phyloP scores from a whole-genome alignment of 2,329 filamentous ascomycete species.

The Hymenoscyphus repandus region DNA sequence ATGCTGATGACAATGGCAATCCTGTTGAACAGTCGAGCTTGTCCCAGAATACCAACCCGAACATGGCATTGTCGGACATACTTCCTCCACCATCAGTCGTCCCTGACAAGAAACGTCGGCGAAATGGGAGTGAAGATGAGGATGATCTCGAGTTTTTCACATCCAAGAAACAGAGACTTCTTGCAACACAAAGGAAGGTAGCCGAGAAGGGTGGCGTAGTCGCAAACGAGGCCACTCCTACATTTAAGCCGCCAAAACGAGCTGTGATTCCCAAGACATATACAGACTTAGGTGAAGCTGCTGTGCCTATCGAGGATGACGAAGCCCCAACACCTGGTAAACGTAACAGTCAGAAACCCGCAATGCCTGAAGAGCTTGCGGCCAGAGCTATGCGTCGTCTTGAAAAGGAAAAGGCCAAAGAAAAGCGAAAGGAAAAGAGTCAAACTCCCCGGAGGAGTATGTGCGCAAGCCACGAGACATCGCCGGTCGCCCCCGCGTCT shows the following conservation, averaged over 20 bases:
- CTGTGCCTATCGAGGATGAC: constrained; percentile 21
- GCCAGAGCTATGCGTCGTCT: constrained; percentile 19
- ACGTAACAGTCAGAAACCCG: constrained; percentile 1
- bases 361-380: constrained; percentile 18
- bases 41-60: constrained; percentile 10
- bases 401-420: constrained; percentile 11
- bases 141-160: constrained; percentile 26
- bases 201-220: neutral
- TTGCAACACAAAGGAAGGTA: constrained; percentile 14
- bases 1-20: constrained; percentile 12
- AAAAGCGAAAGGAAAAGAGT: constrained; percentile 8
- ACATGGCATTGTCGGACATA: constrained; percentile 23
- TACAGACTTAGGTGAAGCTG: constrained; percentile 24
- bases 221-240: constrained; percentile 6
- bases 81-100: constrained; percentile 11
- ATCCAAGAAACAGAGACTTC: constrained; percentile 22
- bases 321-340: constrained; percentile 12
- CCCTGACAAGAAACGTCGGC: constrained; percentile 21
- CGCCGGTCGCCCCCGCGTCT: neutral
- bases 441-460: constrained; percentile 11
- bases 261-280: constrained; percentile 19
- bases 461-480: constrained; percentile 3
- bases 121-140: constrained; percentile 14
- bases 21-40: neutral
- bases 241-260: constrained; percentile 19